phyloP scores from a whole-genome alignment of 257 asterid genomes.

The Handroanthus guayacan region DNA sequence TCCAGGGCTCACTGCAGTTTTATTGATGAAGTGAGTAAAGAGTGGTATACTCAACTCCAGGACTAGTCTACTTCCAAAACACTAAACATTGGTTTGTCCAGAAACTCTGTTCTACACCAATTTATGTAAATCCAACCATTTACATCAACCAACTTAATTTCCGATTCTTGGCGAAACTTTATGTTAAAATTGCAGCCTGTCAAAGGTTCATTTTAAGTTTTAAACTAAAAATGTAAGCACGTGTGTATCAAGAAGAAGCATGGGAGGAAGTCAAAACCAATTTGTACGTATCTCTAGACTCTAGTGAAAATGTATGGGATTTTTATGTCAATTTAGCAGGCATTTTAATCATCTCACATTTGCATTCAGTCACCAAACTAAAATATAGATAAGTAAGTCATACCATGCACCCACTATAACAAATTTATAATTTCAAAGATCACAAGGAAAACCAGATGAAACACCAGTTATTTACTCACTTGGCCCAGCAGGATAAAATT shows the following conservation, averaged over 20 bases:
- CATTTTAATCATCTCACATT: slow-evolving; percentile 6
- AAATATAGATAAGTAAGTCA: background rate
- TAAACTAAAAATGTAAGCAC: background rate
- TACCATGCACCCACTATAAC: slow-evolving; percentile 7
- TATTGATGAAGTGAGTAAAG: slow-evolving; percentile 14
- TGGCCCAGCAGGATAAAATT: slow-evolving; percentile 88
- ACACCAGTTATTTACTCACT: slow-evolving; percentile 57
- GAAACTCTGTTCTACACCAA: background rate
- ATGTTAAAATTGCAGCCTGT: background rate
- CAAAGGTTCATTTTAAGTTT: background rate
- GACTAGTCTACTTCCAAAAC: slow-evolving; percentile 24
- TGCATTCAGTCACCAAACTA: slow-evolving; percentile 26
- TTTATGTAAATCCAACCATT: background rate
- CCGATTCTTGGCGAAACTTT: background rate
- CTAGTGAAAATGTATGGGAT: slow-evolving; percentile 1
- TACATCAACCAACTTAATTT: background rate
- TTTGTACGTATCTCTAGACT: background rate
- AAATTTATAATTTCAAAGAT: slow-evolving; percentile 8
- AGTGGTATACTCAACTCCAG: background rate
- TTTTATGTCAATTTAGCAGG: background rate
- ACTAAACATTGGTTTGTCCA: background rate
- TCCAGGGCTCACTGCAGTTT: slow-evolving; percentile 89
- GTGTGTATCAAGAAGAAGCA: background rate
- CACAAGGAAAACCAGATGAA: slow-evolving; percentile 26
- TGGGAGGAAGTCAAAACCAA: background rate